phyloP scores from a whole-genome alignment of 2,329 filamentous ascomycete genomes.

The Fusarium compactum region DNA sequence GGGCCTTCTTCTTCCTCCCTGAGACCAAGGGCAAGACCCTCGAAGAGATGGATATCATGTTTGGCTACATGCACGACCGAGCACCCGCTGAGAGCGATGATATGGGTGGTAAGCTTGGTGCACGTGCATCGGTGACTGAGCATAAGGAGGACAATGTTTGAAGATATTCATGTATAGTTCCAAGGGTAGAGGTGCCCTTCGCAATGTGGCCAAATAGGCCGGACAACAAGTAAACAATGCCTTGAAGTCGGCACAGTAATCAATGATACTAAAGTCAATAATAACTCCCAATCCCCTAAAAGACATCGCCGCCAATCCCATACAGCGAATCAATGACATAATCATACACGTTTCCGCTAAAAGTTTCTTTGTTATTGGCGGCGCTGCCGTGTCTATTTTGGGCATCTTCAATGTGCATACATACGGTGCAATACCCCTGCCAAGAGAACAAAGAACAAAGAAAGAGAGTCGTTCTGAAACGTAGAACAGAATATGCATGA shows the following conservation, averaged over 20 bases:
- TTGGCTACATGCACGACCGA: slow-evolving; percentile 45
- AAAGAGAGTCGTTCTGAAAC: neutral
- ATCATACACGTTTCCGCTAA: accelerated
- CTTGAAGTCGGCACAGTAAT: neutral
- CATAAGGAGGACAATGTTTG: slow-evolving; percentile 40
- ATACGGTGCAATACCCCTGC: neutral
- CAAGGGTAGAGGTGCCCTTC: neutral
- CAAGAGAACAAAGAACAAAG: slow-evolving; percentile 36
- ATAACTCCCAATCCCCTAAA: neutral
- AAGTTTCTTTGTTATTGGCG: neutral
- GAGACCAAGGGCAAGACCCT: slow-evolving; percentile 68
- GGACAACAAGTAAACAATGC: neutral
- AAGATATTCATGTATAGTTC: neutral
- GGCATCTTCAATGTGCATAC: neutral
- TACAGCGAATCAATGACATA: neutral
- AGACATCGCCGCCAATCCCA: neutral
- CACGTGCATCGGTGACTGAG: slow-evolving; percentile 34
- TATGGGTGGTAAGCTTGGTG: slow-evolving; percentile 25
- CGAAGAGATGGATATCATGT: slow-evolving; percentile 63
- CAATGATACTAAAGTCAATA: neutral
- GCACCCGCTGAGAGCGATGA: slow-evolving; percentile 27
- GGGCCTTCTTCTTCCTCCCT: slow-evolving; percentile 64
- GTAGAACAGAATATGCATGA: neutral
- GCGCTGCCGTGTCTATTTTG: slow-evolving; percentile 5
- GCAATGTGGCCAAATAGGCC: neutral